phyloP scores from a whole-genome alignment of 768 basidiomycete genomes.

The Floccularia luteovirens region DNA sequence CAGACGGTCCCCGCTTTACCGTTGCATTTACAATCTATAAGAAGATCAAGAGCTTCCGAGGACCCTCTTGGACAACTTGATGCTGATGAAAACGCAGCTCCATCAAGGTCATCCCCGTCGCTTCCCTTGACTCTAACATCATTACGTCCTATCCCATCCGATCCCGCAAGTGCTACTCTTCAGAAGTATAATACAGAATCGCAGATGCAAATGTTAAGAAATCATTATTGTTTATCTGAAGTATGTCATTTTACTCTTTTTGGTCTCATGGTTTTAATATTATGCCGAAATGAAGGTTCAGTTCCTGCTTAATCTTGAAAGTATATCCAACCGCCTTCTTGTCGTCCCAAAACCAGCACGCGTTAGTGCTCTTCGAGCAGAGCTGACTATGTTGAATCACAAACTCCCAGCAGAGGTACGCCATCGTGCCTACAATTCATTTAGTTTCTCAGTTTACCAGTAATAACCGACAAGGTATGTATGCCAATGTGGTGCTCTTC shows the following conservation, averaged over 20 bases:
- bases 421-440: slow-evolving; percentile 3
- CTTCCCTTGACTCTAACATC: slow-evolving; percentile 41
- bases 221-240: slow-evolving; percentile 86
- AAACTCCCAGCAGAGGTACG: slow-evolving; percentile 90
- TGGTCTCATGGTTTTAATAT: slow-evolving; percentile 7
- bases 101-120: slow-evolving; percentile 70
- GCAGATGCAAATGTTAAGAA: slow-evolving; percentile 68
- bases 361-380: slow-evolving; percentile 93
- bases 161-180: slow-evolving; percentile 48
- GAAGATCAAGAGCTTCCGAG: slow-evolving; percentile 52
- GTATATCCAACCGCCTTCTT: slow-evolving; percentile 85
- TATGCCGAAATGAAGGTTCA: slow-evolving; percentile 45
- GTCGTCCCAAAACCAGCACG: slow-evolving; percentile 92
- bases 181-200: slow-evolving; percentile 59
- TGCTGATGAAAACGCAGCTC: slow-evolving; percentile 29
- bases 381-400: slow-evolving; percentile 92
- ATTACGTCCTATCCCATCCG: slow-evolving; percentile 33
- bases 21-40: slow-evolving; percentile 45
- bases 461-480: slow-evolving; percentile 46
- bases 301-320: slow-evolving; percentile 84
- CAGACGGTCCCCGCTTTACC: slow-evolving; percentile 73
- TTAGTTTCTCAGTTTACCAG: background rate
- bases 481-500: slow-evolving; percentile 86
- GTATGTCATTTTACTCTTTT: slow-evolving; percentile 29
- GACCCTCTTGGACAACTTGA: slow-evolving; percentile 73